Percentiles rank a stretch among this genome's conserved stretches.
Conservation (phyloP, 2,329 filamentous ascomycete genomes). For the Pezizomycotina sp. region DNA sequence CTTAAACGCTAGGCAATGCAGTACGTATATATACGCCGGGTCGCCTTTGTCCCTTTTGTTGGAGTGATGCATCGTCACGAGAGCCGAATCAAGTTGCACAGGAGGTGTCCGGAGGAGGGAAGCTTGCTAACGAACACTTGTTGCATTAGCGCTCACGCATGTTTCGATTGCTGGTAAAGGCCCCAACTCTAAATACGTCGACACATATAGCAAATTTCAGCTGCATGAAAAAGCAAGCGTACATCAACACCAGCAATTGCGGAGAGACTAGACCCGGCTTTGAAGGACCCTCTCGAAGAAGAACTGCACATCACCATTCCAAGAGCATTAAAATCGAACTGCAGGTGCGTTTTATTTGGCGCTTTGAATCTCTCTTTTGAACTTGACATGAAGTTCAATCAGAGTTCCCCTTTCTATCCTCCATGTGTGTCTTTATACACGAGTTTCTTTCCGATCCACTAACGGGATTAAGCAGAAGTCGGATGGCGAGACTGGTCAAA, state of each 20-base stretch:
- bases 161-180: conserved; percentile 36
- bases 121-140: conserved; percentile 36
- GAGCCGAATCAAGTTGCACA: too few species aligned
- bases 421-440: too few species aligned
- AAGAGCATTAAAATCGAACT: conserved; percentile 44
- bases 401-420: too few species aligned
- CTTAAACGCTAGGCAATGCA: conserved; percentile 47
- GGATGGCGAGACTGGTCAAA: too few species aligned
- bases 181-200: conserved; percentile 33
- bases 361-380: too few species aligned
- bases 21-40: conserved; percentile 28
- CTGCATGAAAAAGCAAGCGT: conserved; percentile 46
- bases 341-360: too few species aligned
- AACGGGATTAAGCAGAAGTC: too few species aligned
- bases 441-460: too few species aligned
- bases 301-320: conserved; percentile 45
- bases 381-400: too few species aligned
- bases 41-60: too few species aligned
- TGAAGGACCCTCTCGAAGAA: conserved; percentile 37
- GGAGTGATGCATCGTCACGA: too few species aligned
- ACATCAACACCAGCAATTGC: conserved; percentile 61
- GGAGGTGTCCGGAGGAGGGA: conserved; percentile 29
- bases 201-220: conserved; percentile 51
- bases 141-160: conserved; percentile 40
- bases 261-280: conserved; percentile 46